Evolutionary conservation across 768 basidiomycete species (phyloP), one percentile per base, ranked within the genome.

Genomic region (Suillus placidus): DNA sequence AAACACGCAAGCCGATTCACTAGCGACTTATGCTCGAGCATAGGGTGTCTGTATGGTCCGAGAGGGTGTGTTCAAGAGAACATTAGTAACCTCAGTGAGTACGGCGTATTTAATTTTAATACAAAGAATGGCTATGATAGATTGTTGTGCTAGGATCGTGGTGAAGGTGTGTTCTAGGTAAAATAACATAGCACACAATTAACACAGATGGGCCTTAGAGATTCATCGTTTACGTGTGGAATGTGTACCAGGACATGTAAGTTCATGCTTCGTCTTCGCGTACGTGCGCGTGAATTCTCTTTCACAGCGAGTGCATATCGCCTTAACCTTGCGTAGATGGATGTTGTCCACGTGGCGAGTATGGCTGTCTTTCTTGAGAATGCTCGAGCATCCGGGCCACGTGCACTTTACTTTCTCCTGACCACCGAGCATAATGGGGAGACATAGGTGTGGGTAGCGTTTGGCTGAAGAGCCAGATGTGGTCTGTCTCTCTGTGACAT

Each of bases 261-360:
- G 35, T 57, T 57, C 23, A 30, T 58, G 57, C 5, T 58, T 58
- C 37, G 38, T 58, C 57, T 58, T 58, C 23, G 23, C 38, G 6
- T 60, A 40, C 6, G 5, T 40, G 34, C 38, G 57, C 38, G 38
- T 16, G 26, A 60, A 60, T 38, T 6, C 38, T 26, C 16, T 20
- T 60, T 18, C 12, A 30, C 58, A 60, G 10, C 18, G 23, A 42
- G 58, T 4, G 40, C 38, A 60, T 12, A 60, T 13, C 20, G n/a
- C 57, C 26, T 23, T 60, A 12, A 60, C 10, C 6, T 20, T 60
- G 40, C n/a, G 38, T 1, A 60, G 6, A 60, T 60, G 57, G 30
- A 40, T 40, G 9, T 60, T 38, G 16, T 60, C 57, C 10, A 60
- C 57, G 40, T 60, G 38, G 16, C 57, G 38, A 30, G 38, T 35